Base-by-base conservation (phyloP, 2,329 filamentous ascomycete genomes). In the Orbilia blumenaviensis region DNA sequence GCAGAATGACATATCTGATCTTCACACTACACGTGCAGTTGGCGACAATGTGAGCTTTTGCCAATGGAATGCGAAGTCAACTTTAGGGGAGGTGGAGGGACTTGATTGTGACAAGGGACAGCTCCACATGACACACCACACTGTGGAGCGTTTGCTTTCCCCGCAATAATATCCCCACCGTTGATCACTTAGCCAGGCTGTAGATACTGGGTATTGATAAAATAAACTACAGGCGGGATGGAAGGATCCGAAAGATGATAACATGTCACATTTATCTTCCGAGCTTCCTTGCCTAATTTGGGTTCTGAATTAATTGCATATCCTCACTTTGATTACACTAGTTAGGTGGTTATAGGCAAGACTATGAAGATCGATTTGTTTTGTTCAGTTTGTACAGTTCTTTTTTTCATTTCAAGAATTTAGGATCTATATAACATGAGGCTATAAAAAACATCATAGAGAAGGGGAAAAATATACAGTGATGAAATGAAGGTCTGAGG, bases 351-450 rank as follows among this genome's bases (percentile, higher is more conserved):
- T n/a, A n/a, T 41, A 41, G n/a, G 38, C 14, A 42, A 3, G 16
- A 18, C 41, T 16, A 42, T 9, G 23, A 54, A 12, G 27, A 12
- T n/a, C n/a, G n/a, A n/a, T n/a, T n/a, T n/a, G 7, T 21, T 23
- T 25, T 8, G 32, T 46, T 25, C 21, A n/a, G 46, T 62, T 69
- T 62, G 46, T 56, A 71, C 46, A 71, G 48, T 63, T 63, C 56
- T 44, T 38, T 23, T 63, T 54, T 48, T 52, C 38, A 29, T 52
- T 52, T 62, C 27, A 63, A 71, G 41, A 68, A 61, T 44, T 38
- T 63, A 34, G 52, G 25, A 54, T 71, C 66, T 71, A 71, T 63
- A 46, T 71, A 71, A 71, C 66, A 71, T 41, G 32, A 32, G 41
- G 50, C 44, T 60, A 36, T 56, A 41, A 41, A 34, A 41, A 66